Conservation (phyloP, 2,329 filamentous ascomycete genomes). For the Rhynchosporium agropyri region DNA sequence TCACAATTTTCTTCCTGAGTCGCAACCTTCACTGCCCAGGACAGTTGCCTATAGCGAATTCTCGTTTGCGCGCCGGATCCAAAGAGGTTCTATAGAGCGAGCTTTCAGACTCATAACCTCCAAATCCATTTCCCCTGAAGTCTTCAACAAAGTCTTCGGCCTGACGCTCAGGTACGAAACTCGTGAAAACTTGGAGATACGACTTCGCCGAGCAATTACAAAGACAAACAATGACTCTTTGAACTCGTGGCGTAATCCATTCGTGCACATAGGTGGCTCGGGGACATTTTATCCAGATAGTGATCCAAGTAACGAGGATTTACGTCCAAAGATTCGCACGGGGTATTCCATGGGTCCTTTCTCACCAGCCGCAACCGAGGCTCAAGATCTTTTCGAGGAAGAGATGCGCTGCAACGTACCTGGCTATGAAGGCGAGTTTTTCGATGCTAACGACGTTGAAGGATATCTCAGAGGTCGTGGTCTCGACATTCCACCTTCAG, state of each 20-base stretch:
- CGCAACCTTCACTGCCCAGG: conserved; percentile 48
- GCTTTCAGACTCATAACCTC: conserved; percentile 60
- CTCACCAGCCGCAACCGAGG: conserved; percentile 44
- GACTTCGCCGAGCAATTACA: conserved; percentile 42
- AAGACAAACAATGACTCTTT: conserved; percentile 49
- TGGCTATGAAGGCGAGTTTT: conserved; percentile 74
- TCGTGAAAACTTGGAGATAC: conserved; percentile 50
- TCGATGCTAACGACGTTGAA: conserved; percentile 76
- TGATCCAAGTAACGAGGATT: conserved; percentile 31
- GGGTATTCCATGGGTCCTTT: conserved; percentile 55
- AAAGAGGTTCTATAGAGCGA: conserved; percentile 65
- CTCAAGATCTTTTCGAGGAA: conserved; percentile 49
- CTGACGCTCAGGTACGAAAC: conserved; percentile 67
- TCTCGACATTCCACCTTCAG: conserved; percentile 61
- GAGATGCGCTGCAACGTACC: conserved; percentile 57
- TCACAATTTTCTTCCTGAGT: conserved; percentile 38
- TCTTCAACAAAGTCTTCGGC: conserved; percentile 63
- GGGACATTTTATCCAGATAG: conserved; percentile 62
- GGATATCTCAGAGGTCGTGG: conserved; percentile 68
- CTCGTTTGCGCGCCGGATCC: conserved; percentile 71
- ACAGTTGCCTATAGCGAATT: conserved; percentile 66
- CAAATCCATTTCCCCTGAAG: conserved; percentile 48
- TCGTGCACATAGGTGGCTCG: conserved; percentile 67
- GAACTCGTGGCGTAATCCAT: conserved; percentile 61
- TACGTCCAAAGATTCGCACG: conserved; percentile 39